Conservation (phyloP, 257 asterid genomes). For the Marsdenia floribunda region DNA sequence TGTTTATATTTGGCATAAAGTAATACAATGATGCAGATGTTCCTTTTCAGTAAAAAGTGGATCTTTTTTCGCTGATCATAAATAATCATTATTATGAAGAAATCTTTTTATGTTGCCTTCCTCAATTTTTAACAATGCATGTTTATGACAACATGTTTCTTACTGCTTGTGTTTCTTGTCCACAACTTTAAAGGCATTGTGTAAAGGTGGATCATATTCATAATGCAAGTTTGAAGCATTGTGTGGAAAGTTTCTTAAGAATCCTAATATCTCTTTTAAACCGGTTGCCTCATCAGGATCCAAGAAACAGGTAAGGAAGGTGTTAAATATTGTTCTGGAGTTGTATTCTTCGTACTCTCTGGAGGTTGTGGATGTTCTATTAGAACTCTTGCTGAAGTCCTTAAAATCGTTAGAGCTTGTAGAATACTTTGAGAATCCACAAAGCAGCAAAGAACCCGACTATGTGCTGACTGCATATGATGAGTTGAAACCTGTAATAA, state of each 20-base stretch:
- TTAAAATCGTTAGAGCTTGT: conserved; percentile 35
- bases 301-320: conserved; percentile 55
- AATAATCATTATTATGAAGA: background rate
- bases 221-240: background rate
- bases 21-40: background rate
- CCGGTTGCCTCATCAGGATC: conserved; percentile 40
- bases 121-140: background rate
- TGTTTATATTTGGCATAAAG: background rate
- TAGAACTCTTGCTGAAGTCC: conserved; percentile 65
- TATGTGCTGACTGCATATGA: conserved; percentile 32
- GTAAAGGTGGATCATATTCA: background rate
- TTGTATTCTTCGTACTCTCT: conserved; percentile 67
- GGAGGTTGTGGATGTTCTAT: conserved; percentile 56
- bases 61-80: background rate
- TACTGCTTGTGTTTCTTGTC: background rate
- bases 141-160: no score
- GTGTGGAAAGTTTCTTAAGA: background rate
- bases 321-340: conserved; percentile 52
- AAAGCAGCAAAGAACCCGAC: conserved; percentile 17
- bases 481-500: conserved; percentile 66
- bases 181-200: background rate
- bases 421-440: conserved; percentile 29
- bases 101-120: background rate
- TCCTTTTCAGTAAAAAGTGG: background rate
- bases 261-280: background rate